These are phyloP conservation scores for Penicillium sp. DNA, from an alignment of 2,329 filamentous ascomycete genomes.

Conservation along the genomic window DNA sequence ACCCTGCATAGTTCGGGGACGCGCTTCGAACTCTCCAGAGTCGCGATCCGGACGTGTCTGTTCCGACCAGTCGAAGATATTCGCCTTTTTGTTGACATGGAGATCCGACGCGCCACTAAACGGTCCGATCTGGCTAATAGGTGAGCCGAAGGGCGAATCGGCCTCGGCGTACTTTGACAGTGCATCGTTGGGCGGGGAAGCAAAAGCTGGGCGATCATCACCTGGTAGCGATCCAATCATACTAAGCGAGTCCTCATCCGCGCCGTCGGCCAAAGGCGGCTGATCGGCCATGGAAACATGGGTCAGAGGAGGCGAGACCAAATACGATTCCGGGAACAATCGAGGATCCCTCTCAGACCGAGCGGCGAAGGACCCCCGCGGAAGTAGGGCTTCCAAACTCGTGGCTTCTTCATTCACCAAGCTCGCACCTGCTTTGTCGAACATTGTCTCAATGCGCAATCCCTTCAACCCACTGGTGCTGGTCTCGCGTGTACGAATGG, in stretches of 20 bases:
- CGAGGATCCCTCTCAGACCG: constrained; percentile 24
- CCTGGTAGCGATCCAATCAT: constrained; percentile 31
- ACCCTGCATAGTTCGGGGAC: constrained; percentile 64
- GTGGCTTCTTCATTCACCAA: constrained; percentile 44
- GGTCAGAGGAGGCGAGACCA: constrained; percentile 12
- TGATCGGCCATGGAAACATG: constrained; percentile 18
- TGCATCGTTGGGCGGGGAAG: constrained; percentile 7
- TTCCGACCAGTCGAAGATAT: constrained; percentile 67
- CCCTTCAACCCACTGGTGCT: constrained; percentile 55
- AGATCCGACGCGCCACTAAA: constrained; percentile 30
- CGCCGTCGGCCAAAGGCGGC: constrained; percentile 25
- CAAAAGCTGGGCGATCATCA: constrained; percentile 17
- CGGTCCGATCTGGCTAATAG: constrained; percentile 2
- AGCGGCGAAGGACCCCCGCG: constrained; percentile 45
- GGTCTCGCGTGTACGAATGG: constrained; percentile 61
- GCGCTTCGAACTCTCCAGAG: constrained; percentile 53
- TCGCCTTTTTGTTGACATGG: constrained; percentile 49
- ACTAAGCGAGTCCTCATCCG: constrained; percentile 30
- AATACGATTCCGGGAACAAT: constrained; percentile 19
- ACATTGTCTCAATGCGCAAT: constrained; percentile 64
- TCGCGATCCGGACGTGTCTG: constrained; percentile 57
- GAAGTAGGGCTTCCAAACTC: constrained; percentile 51
- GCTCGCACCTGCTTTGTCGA: constrained; percentile 53
- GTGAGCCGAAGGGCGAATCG: neutral
- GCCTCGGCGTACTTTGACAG: constrained; percentile 9